phyloP scores from a whole-genome alignment of 192 early-diverging fungal species.

The Coemansia sp. region DNA sequence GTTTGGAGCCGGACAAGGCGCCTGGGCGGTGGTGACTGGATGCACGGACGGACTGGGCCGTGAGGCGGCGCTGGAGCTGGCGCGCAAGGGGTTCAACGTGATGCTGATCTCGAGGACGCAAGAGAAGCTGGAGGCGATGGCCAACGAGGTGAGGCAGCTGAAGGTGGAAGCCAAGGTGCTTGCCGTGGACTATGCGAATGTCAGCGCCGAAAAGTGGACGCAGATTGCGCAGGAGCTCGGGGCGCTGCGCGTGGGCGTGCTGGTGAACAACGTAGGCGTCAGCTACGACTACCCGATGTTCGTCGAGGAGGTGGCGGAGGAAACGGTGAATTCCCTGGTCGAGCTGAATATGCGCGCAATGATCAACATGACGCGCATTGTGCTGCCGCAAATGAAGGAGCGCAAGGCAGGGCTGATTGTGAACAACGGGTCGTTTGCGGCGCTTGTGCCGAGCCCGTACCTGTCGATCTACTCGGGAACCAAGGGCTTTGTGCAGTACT shows the following conservation, averaged over 20 bases:
- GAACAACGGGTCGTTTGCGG: constrained; percentile 92
- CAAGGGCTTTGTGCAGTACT: constrained; percentile 90
- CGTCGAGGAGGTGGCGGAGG: constrained; percentile 74
- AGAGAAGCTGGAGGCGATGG: constrained; percentile 78
- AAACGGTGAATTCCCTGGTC: constrained; percentile 71
- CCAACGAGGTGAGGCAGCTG: constrained; percentile 62
- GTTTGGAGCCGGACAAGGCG: constrained; percentile 55
- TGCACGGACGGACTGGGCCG: constrained; percentile 96
- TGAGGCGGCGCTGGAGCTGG: constrained; percentile 91
- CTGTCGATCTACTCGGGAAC: constrained; percentile 91
- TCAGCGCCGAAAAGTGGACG: constrained; percentile 62
- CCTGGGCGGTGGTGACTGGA: constrained; percentile 84
- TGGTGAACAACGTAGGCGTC: constrained; percentile 94
- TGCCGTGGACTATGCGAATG: constrained; percentile 80
- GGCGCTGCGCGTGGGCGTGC: constrained; percentile 55
- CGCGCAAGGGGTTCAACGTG: constrained; percentile 80
- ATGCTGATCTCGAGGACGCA: constrained; percentile 81
- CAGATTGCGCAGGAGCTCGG: constrained; percentile 63
- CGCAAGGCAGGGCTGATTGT: constrained; percentile 82
- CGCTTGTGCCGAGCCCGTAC: constrained; percentile 79
- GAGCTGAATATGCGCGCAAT: constrained; percentile 85
- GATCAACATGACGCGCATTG: constrained; percentile 77
- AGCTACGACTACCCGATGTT: constrained; percentile 90
- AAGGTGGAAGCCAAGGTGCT: constrained; percentile 67
- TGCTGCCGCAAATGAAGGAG: constrained; percentile 80